These are phyloP conservation scores for Punica granatum DNA, from an alignment of 345 rosid genomes.

Conservation along the genomic window DNA sequence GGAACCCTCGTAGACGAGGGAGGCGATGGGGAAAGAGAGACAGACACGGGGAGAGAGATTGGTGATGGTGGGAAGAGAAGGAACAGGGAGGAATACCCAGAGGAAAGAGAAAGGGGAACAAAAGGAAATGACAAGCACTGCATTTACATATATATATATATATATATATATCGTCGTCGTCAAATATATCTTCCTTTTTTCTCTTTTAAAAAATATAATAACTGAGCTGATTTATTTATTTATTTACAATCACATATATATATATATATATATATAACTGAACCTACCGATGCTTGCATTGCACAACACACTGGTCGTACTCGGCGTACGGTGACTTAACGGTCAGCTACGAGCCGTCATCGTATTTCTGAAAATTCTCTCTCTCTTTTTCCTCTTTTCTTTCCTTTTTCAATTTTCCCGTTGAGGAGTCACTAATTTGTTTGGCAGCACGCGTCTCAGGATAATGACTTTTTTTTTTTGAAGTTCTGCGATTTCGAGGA, in stretches of 20 bases:
- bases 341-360: neutral
- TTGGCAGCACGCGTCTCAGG: too few species aligned
- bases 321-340: neutral
- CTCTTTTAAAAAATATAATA: too few species aligned
- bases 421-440: neutral
- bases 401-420: neutral
- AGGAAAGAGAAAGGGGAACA: neutral
- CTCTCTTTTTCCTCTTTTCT: too few species aligned
- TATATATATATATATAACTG: too few species aligned
- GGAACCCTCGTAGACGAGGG: neutral
- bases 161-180: too few species aligned
- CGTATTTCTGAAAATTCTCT: too few species aligned
- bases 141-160: too few species aligned
- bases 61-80: neutral
- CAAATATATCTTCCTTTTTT: too few species aligned
- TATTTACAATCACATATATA: too few species aligned
- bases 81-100: neutral
- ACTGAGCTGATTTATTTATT: too few species aligned
- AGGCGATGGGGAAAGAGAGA: neutral
- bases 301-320: neutral
- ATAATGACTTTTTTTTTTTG: too few species aligned
- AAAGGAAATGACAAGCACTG: neutral
- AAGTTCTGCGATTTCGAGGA: neutral
- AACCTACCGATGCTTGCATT: too few species aligned
- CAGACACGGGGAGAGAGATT: neutral